Evolutionary conservation across 163 green algal genomes (phyloP).

Genomic region (Botryococcus braunii): DNA sequence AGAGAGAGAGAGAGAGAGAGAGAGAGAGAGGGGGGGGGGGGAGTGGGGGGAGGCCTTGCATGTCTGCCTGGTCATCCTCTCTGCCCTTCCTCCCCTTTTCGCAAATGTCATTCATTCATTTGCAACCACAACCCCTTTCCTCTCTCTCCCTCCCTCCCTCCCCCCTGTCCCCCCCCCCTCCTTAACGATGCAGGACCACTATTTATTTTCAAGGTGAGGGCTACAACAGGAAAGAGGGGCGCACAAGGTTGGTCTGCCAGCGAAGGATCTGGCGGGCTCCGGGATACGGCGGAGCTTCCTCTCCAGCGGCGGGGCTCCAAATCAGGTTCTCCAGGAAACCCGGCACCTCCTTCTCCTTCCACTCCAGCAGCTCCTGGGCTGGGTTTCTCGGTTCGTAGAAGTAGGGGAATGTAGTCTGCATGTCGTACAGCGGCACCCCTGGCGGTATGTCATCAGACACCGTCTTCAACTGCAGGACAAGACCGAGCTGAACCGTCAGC

Average conservation of each 20-base stretch:
- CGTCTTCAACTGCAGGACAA: conserved; percentile 20
- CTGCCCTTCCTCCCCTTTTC: too few species aligned
- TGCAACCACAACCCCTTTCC: too few species aligned
- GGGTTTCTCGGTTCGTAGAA: conserved; percentile 15
- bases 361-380: conserved; percentile 5
- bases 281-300: not conserved
- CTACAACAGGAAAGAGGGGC: too few species aligned
- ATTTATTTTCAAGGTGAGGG: too few species aligned
- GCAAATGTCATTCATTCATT: too few species aligned
- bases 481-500: too few species aligned
- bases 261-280: conserved; percentile 24
- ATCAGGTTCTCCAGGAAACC: conserved; percentile 15
- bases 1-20: too few species aligned
- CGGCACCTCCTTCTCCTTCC: not conserved
- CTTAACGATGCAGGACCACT: too few species aligned
- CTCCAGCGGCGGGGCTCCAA: not conserved
- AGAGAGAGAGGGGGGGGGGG: too few species aligned
- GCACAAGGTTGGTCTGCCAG: conserved; percentile 26
- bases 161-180: not conserved
- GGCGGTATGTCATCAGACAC: conserved; percentile 13
- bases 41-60: too few species aligned
- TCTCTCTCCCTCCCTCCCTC: not conserved
- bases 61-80: too few species aligned
- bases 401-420: conserved; percentile 21
- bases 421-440: conserved; percentile 34